Evolutionary conservation across 2,329 filamentous ascomycete genomes (phyloP), one percentile per base, ranked within the genome.

Genomic region (Aureobasidium subglaciale): DNA sequence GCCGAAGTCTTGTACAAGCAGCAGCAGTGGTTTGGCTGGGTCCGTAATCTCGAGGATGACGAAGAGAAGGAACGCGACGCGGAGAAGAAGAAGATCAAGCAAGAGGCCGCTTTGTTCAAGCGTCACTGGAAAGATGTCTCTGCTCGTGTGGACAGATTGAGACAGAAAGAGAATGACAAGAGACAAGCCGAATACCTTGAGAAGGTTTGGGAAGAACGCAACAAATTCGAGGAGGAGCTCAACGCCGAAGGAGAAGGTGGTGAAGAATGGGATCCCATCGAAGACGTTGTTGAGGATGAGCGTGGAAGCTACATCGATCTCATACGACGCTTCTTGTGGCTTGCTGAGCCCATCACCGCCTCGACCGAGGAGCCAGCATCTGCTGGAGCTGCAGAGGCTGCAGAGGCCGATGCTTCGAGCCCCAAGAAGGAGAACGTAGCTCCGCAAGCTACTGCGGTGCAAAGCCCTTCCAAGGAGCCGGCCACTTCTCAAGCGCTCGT

Each of bases 31-130:
- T 77, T 54, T n/a, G 38, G 37, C 22, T 54, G 50, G 50, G 50
- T 54, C 29, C 50, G 50, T 9, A 71, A 59, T 64, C 67, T n/a
- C 78, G 75, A 78, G 60, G 67, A 73, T 15, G 67, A 72, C 25
- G 75, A 78, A 63, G 76, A 78, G 53, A 63, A 64, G 22, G 68
- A 63, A 4, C 71, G 73, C 25, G 75, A 78, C 41, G 76, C 72
- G 41, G 77, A 78, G 61, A 73, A 73, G 42, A 75, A 73, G 63
- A 78, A 77, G 59, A 67, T 77, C 50, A 77, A 77, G 61, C 66
- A 71, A 32, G 76, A 79, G 60, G 72, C 75, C 3, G 69, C 72
- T 15, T 63, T 79, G 60, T 77, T 78, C 59, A 73, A 69, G 58
- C 67, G 77, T 5, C 72, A 79, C 60, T 72, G 69, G 64, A 75